Percentiles rank a stretch among this genome's conserved stretches.
Evolutionary conservation across 2,329 filamentous ascomycete species (phyloP).

Genomic region (Ceratocystis albifundus): DNA sequence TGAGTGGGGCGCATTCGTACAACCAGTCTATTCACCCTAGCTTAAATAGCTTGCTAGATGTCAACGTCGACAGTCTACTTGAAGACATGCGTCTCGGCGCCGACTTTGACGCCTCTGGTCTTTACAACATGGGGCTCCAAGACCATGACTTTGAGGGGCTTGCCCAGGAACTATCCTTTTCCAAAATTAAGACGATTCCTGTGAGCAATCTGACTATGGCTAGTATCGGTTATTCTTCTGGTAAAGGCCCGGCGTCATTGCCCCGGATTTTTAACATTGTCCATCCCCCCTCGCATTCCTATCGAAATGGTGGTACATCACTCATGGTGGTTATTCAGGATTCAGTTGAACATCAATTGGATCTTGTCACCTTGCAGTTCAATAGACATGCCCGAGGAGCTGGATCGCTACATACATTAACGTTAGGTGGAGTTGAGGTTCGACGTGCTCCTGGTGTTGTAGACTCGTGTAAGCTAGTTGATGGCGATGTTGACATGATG

Average conservation of each 20-base stretch:
- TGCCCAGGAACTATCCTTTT: constrained; percentile 59
- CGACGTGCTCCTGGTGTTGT: constrained; percentile 55
- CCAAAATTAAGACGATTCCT: constrained; percentile 56
- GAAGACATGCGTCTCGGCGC: constrained; percentile 54
- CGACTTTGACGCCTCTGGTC: constrained; percentile 47
- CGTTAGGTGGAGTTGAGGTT: constrained; percentile 34
- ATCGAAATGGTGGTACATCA: constrained; percentile 43
- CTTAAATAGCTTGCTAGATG: constrained; percentile 53
- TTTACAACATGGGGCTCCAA: constrained; percentile 60
- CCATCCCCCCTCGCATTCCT: constrained; percentile 44
- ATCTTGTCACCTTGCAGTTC: constrained; percentile 18
- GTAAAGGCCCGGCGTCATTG: not conserved
- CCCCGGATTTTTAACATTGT: constrained; percentile 54
- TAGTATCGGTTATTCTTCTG: constrained; percentile 41
- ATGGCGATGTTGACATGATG: constrained; percentile 56
- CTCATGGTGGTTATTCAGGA: constrained; percentile 61
- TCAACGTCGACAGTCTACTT: constrained; percentile 56
- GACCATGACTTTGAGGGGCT: constrained; percentile 58
- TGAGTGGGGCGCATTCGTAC: constrained; percentile 43
- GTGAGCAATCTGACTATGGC: constrained; percentile 47
- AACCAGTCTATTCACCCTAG: constrained; percentile 39
- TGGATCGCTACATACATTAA: constrained; percentile 14
- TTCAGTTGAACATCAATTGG: constrained; percentile 50
- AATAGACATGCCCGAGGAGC: constrained; percentile 14
- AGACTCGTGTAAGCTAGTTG: constrained; percentile 60